A percentile compares a stretch with the other conserved stretches of the same genome.
phyloP scores from a whole-genome alignment of 2,329 filamentous ascomycete species.

The Cladophialophora bantiana region DNA sequence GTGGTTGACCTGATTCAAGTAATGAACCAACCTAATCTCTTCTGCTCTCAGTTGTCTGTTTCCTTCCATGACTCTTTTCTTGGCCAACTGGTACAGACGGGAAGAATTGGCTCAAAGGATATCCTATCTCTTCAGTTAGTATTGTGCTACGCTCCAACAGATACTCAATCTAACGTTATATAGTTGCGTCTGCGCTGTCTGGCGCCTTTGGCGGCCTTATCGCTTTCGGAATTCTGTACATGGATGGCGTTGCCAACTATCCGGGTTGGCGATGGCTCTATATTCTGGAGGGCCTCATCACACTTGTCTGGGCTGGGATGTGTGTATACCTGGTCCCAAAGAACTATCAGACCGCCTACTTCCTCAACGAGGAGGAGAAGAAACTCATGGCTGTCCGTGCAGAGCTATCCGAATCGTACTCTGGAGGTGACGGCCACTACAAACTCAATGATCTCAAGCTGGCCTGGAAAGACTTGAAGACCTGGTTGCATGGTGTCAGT shows the following conservation, averaged over 20 bases:
- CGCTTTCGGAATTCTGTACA: constrained; percentile 46
- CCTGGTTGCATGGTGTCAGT: constrained; percentile 43
- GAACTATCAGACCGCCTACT: constrained; percentile 45
- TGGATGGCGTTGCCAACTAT: constrained; percentile 57
- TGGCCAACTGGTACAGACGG: constrained; percentile 52
- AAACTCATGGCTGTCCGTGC: constrained; percentile 48
- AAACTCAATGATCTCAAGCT: constrained; percentile 42
- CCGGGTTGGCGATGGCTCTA: constrained; percentile 44
- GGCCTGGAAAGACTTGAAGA: constrained; percentile 45
- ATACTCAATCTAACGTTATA: constrained; percentile 9
- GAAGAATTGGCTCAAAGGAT: constrained; percentile 52
- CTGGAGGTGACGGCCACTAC: constrained; percentile 42
- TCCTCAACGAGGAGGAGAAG: constrained; percentile 44
- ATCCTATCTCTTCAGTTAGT: constrained; percentile 49
- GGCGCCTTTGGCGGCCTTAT: constrained; percentile 39
- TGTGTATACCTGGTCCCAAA: constrained; percentile 44
- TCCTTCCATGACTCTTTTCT: constrained; percentile 50
- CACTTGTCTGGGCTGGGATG: constrained; percentile 40
- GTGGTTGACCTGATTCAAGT: neutral
- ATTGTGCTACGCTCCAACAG: neutral
- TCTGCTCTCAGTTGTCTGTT: constrained; percentile 42
- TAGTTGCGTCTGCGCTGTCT: constrained; percentile 34
- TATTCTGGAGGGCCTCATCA: constrained; percentile 46
- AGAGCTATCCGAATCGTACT: constrained; percentile 41
- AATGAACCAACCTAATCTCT: constrained; percentile 28